Evolutionary conservation across 73 alveolate species (phyloP).

Genomic region (Paramecium tetraurelia): DNA sequence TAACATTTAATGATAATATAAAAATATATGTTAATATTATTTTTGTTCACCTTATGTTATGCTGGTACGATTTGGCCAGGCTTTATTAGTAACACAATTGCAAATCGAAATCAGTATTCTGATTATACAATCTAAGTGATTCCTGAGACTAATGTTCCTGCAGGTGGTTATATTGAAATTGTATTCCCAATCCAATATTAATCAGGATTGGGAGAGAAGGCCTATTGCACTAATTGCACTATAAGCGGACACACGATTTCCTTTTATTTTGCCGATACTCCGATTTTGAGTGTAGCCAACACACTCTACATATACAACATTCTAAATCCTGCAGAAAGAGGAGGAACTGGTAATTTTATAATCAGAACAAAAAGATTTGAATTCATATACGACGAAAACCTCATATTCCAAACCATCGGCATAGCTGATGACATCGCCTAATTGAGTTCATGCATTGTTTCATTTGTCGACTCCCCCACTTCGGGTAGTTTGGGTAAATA

Average conservation of each 20-base stretch:
- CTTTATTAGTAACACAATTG: conserved; percentile 8
- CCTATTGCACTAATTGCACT: conserved; percentile 31
- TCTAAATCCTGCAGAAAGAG: conserved; percentile 52
- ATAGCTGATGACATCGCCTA: conserved; percentile 43
- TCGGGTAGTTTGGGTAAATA: conserved; percentile 54
- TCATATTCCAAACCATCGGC: conserved; percentile 51
- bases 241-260: not conserved
- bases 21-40: not conserved
- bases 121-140: conserved; percentile 20
- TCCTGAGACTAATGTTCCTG: conserved; percentile 39
- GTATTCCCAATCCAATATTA: conserved; percentile 10
- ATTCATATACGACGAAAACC: conserved; percentile 49
- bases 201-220: not conserved
- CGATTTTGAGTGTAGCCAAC: conserved; percentile 26
- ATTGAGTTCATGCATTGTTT: conserved; percentile 30
- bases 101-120: not conserved
- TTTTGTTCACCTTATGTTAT: not conserved
- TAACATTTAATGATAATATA: not conserved
- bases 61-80: conserved; percentile 36
- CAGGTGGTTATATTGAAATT: conserved; percentile 25
- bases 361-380: conserved; percentile 50
- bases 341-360: conserved; percentile 62
- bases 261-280: conserved; percentile 26
- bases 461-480: conserved; percentile 45
- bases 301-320: conserved; percentile 27